Base-by-base conservation (phyloP, 2,329 filamentous ascomycete species). In the Aschersonia sp. region DNA sequence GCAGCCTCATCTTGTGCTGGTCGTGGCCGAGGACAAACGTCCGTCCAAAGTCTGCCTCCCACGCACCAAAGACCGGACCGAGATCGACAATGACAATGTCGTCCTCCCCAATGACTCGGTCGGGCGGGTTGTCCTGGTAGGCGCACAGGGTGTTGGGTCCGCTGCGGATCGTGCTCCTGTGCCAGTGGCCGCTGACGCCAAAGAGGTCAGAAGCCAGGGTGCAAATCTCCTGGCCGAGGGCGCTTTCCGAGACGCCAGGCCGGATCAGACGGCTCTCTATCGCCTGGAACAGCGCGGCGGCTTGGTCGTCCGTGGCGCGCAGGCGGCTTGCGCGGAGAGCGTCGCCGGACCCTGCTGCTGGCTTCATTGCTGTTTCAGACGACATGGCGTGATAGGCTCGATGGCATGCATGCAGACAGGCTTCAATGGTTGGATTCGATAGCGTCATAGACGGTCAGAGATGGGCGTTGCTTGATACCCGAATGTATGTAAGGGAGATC, bases 11-110 rank as follows among this genome's bases (percentile, higher is more conserved):
- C 58, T 74, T 75, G 22, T 57, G 49, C 2, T 67, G 64, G 46
- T 74, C 70, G 45, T 64, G 50, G 4, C 70, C 71, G 0, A 75
- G 62, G 4, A 75, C 70, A 50, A 67, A 75, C 1, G 72, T 75
- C 11, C 71, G 68, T 6, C 71, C 71, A 49, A 74, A 74, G 50
- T 74, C 72, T 5, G 72, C 72, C 53, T 75, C 72, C 68, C 69
- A 76, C 1, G 60, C 62, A 45, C 73, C 71, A 48, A 75, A 73
- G 0, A 74, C 70, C 0, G 72, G 71, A 0, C 72, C 72, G 2
- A 75, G 59, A 50, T 75, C 72, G 35, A 75, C 66, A 48, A 71
- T 66, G 2, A 76, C 57, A 45, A 76, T 74, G 48, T 76, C 72
- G 46, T 72, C 70, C 3, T 57, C 54, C 50, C 68, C 52, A 44